Evolutionary conservation across 805 yeast genomes (phyloP), one percentile per base, ranked within the genome.

Genomic region (Vanderwaltozyma verrucispora): DNA sequence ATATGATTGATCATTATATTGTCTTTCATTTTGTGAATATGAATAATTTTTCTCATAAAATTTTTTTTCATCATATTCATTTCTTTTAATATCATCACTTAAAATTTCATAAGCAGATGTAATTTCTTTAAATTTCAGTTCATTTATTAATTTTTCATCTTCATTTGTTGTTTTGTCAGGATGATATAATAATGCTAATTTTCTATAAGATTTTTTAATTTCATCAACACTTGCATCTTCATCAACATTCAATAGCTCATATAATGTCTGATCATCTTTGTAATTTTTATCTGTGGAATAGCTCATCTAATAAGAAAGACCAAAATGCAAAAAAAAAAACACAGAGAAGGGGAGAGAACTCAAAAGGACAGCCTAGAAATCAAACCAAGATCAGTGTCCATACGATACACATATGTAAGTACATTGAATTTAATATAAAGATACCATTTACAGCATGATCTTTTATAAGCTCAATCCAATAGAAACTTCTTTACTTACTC

Each of bases 91-190:
- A 25, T 77, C 94, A 55, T 88, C 94, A 21, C 75, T 74, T 41
- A 89, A 62, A 3, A 81, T 65, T 53, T 86, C 95, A 56, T 89
- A 89, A 0, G 97, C 97, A 43, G 80, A 81, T 15, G 80, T 72
- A 40, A 89, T 74, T 49, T 80, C 88, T 57, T 89, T 89, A 62
- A 89, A 89, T 53, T 70, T 73, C 43, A 71, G 64, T 59, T 86
- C 96, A 3, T 94, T 82, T 15, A 65, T 73, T 13, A 68, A 79
- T 41, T 92, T 67, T 34, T 62, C 59, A 17, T 75, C 75, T 9
- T 72, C 75, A 46, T 76, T 84, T 0, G 74, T 56, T 2, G 75
- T 87, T 55, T 92, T 89, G 59, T 89, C 97, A 0, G 97, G 97
- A 60, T 89, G 97, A 50, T 78, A 74, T 42, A 68, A 65, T 28